These are phyloP conservation scores for Yamadazyma phyllophila DNA, from an alignment of 805 yeast genomes.

Conservation along the genomic window DNA sequence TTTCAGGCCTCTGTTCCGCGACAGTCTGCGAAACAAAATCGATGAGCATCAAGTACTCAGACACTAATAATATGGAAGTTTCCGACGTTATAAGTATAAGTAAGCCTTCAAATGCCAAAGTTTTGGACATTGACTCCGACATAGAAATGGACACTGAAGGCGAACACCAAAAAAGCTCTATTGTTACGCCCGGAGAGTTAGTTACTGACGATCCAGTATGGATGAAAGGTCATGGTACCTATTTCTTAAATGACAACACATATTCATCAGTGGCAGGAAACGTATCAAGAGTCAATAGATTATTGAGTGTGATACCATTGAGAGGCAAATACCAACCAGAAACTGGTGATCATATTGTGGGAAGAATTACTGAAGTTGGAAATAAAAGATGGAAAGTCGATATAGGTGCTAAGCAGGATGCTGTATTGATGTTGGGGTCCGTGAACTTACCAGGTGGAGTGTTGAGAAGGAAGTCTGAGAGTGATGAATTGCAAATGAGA, in stretches of 20 bases:
- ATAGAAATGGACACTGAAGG: slow-evolving; percentile 37
- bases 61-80: slow-evolving; percentile 15
- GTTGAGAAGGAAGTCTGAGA: slow-evolving; percentile 86
- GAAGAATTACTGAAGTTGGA: slow-evolving; percentile 92
- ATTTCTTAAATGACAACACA: slow-evolving; percentile 68
- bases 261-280: slow-evolving; percentile 93
- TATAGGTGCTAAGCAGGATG: slow-evolving; percentile 92
- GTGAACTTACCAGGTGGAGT: slow-evolving; percentile 98
- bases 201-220: slow-evolving; percentile 94
- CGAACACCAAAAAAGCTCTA: slow-evolving; percentile 17
- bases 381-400: slow-evolving; percentile 95
- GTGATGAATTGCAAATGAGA: slow-evolving; percentile 96
- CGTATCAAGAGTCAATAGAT: slow-evolving; percentile 78
- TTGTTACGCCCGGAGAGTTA: slow-evolving; percentile 94
- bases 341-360: slow-evolving; percentile 94
- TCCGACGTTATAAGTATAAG: slow-evolving; percentile 37
- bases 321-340: slow-evolving; percentile 89
- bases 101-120: slow-evolving; percentile 20
- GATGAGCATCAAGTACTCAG: slow-evolving; percentile 3
- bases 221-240: slow-evolving; percentile 99
- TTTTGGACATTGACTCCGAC: slow-evolving; percentile 28
- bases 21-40: slow-evolving; percentile 3
- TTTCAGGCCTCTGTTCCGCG: not conserved
- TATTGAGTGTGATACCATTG: slow-evolving; percentile 81
- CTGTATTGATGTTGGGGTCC: slow-evolving; percentile 88